phyloP scores from a whole-genome alignment of 257 asterid genomes.

The Fraxinus quadrangulata region DNA sequence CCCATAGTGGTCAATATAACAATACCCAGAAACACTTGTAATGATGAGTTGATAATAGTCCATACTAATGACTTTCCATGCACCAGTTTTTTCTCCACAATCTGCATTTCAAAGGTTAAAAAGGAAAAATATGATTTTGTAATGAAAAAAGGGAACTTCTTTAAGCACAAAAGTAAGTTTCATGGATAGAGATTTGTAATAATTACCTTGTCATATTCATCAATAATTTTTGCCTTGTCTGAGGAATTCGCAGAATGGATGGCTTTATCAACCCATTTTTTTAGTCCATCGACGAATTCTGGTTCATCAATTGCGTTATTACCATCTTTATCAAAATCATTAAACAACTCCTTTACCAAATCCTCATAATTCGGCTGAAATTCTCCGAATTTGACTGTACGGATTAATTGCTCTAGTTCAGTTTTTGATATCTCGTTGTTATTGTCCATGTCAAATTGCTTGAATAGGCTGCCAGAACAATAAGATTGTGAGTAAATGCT shows the following conservation, averaged over 20 bases:
- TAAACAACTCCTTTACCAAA: slow-evolving; percentile 38
- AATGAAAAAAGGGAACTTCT: not conserved
- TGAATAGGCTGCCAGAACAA: slow-evolving; percentile 47
- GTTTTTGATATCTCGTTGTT: slow-evolving; percentile 34
- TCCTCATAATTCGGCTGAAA: slow-evolving; percentile 33
- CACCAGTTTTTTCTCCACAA: slow-evolving; percentile 36
- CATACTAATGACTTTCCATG: not conserved
- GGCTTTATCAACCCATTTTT: slow-evolving; percentile 44
- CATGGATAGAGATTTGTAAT: not conserved
- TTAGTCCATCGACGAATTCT: slow-evolving; percentile 48
- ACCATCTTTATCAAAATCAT: slow-evolving; percentile 40
- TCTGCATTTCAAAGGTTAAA: slow-evolving; percentile 28
- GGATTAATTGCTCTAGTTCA: slow-evolving; percentile 48
- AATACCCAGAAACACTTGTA: not conserved
- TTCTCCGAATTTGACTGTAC: slow-evolving; percentile 46
- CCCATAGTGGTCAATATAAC: not conserved
- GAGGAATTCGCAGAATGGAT: slow-evolving; percentile 30
- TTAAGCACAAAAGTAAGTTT: not conserved
- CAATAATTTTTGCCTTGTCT: slow-evolving; percentile 29
- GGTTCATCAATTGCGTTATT: slow-evolving; percentile 36
- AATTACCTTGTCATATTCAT: slow-evolving; percentile 45
- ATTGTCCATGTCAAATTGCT: slow-evolving; percentile 34
- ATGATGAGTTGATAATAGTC: not conserved
- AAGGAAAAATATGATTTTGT: not conserved
- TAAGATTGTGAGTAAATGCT: not conserved